Evolutionary conservation across 2,329 filamentous ascomycete genomes (phyloP), one percentile per base, ranked within the genome.

Genomic region (Fonsecaea nubica): DNA sequence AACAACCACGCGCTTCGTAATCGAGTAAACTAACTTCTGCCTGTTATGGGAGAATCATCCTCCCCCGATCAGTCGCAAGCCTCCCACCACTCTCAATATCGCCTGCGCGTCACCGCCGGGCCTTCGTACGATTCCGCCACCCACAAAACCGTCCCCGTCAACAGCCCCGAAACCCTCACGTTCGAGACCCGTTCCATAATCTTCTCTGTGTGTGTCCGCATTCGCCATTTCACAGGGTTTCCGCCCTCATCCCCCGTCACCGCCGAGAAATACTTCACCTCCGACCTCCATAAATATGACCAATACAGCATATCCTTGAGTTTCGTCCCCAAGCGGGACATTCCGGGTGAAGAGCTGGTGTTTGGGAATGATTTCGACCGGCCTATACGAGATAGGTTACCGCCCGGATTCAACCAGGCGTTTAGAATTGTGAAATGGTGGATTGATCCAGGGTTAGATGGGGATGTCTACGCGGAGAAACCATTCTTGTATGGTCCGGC

Each of bases 311-410:
- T 98, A 73, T 85, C 87, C 36, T 90, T 97, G 75, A 85, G 87
- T 54, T 92, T 97, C 77, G 88, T 86, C 0, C 92, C 90, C n/a
- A 92, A 91, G 73, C 73, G 80, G 35, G 78, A 78, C 40, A 88
- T 96, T 64, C 83, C 84, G 2, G 92, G 87, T 53, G 79, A 86
- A 32, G 89, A 96, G 69, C 83, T 99, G 2, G 88, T 97, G 62
- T 97, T 97, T 73, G 95, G 94, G 50, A 98, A 98, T 77, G 93
- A 97, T 82, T 97, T 98, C 76, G 93, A 97, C 75, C 87, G 91
- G 58, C 92, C 95, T 0, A 95, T 99, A 72, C 87, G 92, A 35
- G 90, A 97, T 76, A 87, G 89, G 15, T 83, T 99, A 1, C 94
- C 95, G 0, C 92, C 92, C 0, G 93, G 94, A 0, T 96, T 97